These are phyloP conservation scores for Apiospora marii DNA, from an alignment of 2,329 filamentous ascomycete species.

Conservation along the genomic window DNA sequence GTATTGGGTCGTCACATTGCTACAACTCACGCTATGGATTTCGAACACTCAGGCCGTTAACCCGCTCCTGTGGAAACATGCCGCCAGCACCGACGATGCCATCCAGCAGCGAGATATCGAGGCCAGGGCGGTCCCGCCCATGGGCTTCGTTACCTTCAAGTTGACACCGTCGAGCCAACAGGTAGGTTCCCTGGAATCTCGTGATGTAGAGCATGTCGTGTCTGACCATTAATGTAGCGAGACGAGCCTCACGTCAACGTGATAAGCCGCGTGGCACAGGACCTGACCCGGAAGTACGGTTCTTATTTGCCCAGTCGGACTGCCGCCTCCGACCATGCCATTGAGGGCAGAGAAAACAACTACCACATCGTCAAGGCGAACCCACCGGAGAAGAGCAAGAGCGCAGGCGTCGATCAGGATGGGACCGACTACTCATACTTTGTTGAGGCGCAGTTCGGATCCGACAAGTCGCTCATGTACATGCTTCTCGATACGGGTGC, in stretches of 20 bases:
- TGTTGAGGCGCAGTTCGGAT: slow-evolving; percentile 63
- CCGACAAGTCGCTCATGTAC: slow-evolving; percentile 60
- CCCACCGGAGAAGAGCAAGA: slow-evolving; percentile 54
- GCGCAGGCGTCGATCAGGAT: slow-evolving; percentile 67
- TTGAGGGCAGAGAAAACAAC: slow-evolving; percentile 52
- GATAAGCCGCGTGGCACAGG: slow-evolving; percentile 48
- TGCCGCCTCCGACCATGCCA: slow-evolving; percentile 29
- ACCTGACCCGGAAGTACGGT: slow-evolving; percentile 51
- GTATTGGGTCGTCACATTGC: slow-evolving; percentile 43
- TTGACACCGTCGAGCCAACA: slow-evolving; percentile 48
- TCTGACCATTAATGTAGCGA: slow-evolving; percentile 41
- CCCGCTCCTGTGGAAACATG: slow-evolving; percentile 38
- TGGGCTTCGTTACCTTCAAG: slow-evolving; percentile 48
- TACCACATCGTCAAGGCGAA: slow-evolving; percentile 57
- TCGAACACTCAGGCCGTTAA: slow-evolving; percentile 57
- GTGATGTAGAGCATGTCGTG: background rate
- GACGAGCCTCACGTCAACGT: slow-evolving; percentile 43
- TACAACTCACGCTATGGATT: slow-evolving; percentile 58
- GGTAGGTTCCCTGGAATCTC: slow-evolving; percentile 12
- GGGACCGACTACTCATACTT: slow-evolving; percentile 74
- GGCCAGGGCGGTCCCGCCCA: slow-evolving; percentile 27
- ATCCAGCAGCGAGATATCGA: slow-evolving; percentile 27
- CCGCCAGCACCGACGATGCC: slow-evolving; percentile 21
- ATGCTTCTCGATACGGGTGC: slow-evolving; percentile 74
- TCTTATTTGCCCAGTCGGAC: slow-evolving; percentile 33